Base-by-base conservation (phyloP, 768 basidiomycete species). In the Pleurotus eryngii region DNA sequence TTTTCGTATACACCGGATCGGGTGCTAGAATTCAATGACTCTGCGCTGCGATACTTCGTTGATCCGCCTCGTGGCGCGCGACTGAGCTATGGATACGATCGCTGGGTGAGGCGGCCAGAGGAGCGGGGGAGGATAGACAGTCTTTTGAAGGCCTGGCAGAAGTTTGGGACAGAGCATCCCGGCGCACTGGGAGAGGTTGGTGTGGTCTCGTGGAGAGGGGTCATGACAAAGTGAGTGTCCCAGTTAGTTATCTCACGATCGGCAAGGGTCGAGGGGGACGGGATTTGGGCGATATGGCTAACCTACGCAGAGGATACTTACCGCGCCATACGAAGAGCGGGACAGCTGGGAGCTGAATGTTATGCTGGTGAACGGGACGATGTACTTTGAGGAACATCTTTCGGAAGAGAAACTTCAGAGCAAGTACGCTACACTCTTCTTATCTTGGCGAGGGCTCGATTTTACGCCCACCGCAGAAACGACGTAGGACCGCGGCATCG, bases 261-360 rank as follows among this genome's bases (percentile, higher is more conserved):
- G 5, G 24, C 24, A 1, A 26, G 5, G 24, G 24, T 26, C 24
- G 1, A 26, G 24, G 24, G 24, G 5, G 24, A 26, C 5, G 27
- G 46, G 42, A 46, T 49, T 39, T 51, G 54, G 26, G 43, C 11
- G 17, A 14, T 22, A 42, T 46, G 30, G 59, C 51, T 57, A 47
- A 40, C 48, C 65, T 65, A 64, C 61, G 57, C 71, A 68, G 78
- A 77, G 78, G 69, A 86, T 95, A 63, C 70, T 95, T 69, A 86
- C 82, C 51, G 84, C 90, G 3, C 87, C 91, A 14, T 93, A 93
- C 67, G 92, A 95, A 73, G 84, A 86, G 17, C 74, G 84, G 43
- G 92, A 95, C 22, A 76, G 77, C 0, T 93, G 86, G 85, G 86
- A 89, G 42, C 69, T 95, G 65, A 94, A 95, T 64, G 85, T 89